These are phyloP conservation scores for Mycena rebaudengoi DNA, from an alignment of 768 basidiomycete species.

Conservation along the genomic window DNA sequence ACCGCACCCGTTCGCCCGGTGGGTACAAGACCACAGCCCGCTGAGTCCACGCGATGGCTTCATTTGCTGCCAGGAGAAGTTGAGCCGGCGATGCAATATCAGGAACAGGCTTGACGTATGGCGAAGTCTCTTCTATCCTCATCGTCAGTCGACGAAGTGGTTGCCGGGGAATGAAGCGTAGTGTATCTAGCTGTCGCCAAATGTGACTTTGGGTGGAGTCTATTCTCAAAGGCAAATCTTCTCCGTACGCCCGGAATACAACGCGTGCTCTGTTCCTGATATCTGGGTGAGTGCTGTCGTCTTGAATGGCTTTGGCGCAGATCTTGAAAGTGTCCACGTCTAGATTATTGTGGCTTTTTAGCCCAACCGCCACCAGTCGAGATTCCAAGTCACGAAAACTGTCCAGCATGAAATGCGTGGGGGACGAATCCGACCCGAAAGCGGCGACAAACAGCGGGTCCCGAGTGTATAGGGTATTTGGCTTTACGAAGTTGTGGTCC, in stretches of 20 bases:
- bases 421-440: slow-evolving; percentile 37
- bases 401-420: slow-evolving; percentile 41
- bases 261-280: slow-evolving; percentile 34
- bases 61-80: slow-evolving; percentile 46
- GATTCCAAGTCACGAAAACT: slow-evolving; percentile 33
- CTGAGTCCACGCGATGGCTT: slow-evolving; percentile 59
- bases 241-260: slow-evolving; percentile 45
- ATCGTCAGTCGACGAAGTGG: slow-evolving; percentile 30
- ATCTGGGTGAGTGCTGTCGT: slow-evolving; percentile 25
- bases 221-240: slow-evolving; percentile 43
- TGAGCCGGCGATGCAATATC: slow-evolving; percentile 47
- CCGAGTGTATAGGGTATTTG: slow-evolving; percentile 43
- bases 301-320: slow-evolving; percentile 45
- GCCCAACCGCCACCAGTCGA: slow-evolving; percentile 36
- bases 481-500: slow-evolving; percentile 30
- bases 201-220: slow-evolving; percentile 5
- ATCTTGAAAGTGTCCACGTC: slow-evolving; percentile 44
- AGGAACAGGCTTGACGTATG: slow-evolving; percentile 38
- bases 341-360: slow-evolving; percentile 39
- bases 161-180: slow-evolving; percentile 53
- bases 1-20: slow-evolving; percentile 41
- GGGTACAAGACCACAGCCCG: slow-evolving; percentile 42
- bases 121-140: slow-evolving; percentile 21
- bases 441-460: slow-evolving; percentile 45
- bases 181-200: slow-evolving; percentile 43